Evolutionary conservation across 345 rosid species (phyloP).

Genomic region (Limnanthes douglasii): DNA sequence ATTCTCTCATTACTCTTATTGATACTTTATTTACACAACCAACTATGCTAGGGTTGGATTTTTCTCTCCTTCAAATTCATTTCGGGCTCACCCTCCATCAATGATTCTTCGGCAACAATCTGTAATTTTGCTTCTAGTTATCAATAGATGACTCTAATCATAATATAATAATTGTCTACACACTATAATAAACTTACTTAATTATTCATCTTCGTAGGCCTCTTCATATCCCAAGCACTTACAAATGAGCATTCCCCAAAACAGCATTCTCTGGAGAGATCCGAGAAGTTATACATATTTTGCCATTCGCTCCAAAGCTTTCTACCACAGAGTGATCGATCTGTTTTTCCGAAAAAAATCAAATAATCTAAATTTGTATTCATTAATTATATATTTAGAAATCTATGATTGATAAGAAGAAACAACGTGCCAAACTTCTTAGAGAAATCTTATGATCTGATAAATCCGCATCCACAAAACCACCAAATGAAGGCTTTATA

Average conservation of each 20-base stretch:
- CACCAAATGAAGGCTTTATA: slow-evolving; percentile 68
- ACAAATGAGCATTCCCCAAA: slow-evolving; percentile 30
- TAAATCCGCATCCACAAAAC: slow-evolving; percentile 54
- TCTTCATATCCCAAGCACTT: slow-evolving; percentile 64
- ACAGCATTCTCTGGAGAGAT: slow-evolving; percentile 61
- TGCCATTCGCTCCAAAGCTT: slow-evolving; percentile 64
- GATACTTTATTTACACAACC: no score
- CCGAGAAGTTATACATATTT: slow-evolving; percentile 52
- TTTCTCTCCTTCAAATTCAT: no score
- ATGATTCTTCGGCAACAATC: no score
- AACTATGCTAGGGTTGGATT: no score
- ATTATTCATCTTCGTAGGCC: slow-evolving; percentile 27
- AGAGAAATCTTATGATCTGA: slow-evolving; percentile 39
- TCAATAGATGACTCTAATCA: no score
- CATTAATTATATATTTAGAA: not conserved
- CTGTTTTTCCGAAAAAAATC: no score
- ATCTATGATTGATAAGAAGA: not conserved
- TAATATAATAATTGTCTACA: no score
- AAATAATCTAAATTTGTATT: no score
- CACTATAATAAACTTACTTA: no score
- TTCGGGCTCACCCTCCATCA: no score
- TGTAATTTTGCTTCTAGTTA: no score
- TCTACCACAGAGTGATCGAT: slow-evolving; percentile 69
- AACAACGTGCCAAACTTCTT: slow-evolving; percentile 44
- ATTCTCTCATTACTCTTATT: no score